These are phyloP conservation scores for Suhomyces canberraensis DNA, from an alignment of 805 yeast species.

Conservation along the genomic window DNA sequence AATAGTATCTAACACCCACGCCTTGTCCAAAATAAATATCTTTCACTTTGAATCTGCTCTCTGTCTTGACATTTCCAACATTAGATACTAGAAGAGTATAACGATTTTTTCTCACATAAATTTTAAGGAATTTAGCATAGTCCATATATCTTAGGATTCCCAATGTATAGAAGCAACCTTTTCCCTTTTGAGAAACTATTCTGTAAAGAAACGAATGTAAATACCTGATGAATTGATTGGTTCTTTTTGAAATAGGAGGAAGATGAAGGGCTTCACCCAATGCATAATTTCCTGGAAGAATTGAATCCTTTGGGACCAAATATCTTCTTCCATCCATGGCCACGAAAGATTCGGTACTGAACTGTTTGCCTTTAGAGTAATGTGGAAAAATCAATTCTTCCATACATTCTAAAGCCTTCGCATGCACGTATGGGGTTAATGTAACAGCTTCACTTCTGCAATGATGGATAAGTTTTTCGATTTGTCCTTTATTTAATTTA, in stretches of 20 bases:
- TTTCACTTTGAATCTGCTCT: not conserved
- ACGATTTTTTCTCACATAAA: constrained; percentile 9
- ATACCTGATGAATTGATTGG: not conserved
- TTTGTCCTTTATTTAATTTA: constrained; percentile 1
- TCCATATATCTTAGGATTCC: constrained; percentile 2
- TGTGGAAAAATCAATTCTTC: constrained; percentile 7
- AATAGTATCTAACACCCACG: constrained; percentile 6
- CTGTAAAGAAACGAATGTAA: not conserved
- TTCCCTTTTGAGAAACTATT: not conserved
- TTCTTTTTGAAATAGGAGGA: not conserved
- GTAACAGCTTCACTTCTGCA: constrained; percentile 9
- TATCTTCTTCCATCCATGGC: constrained; percentile 11
- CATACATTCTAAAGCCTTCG: constrained; percentile 8
- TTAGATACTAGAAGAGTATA: not conserved
- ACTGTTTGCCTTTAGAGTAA: not conserved
- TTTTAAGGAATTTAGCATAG: not conserved
- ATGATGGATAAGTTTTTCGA: constrained; percentile 1
- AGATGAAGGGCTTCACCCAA: constrained; percentile 1
- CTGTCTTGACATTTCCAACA: not conserved
- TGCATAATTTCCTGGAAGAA: constrained; percentile 4
- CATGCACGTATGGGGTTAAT: constrained; percentile 11
- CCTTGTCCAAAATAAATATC: constrained; percentile 10
- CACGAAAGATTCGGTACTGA: constrained; percentile 6
- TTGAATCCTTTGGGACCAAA: not conserved
- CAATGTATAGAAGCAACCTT: not conserved